phyloP scores from a whole-genome alignment of 2,329 filamentous ascomycete genomes.

The Phialophora expanda region DNA sequence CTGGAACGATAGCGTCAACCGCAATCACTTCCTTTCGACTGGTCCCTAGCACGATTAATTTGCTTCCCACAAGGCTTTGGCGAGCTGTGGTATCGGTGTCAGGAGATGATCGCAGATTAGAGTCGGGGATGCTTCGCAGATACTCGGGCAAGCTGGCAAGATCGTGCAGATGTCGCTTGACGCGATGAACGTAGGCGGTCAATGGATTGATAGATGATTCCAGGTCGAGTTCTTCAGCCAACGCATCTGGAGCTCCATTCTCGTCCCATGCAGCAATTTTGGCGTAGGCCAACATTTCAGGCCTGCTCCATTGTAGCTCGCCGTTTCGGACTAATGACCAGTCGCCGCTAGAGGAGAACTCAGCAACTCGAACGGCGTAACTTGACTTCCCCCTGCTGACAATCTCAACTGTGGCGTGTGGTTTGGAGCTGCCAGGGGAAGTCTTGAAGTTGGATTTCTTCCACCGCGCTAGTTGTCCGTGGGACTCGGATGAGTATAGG shows the following conservation, averaged over 20 bases:
- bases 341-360: slow-evolving; percentile 69
- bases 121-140: slow-evolving; percentile 70
- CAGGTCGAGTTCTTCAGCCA: slow-evolving; percentile 80
- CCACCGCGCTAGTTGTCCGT: slow-evolving; percentile 79
- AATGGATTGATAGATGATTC: slow-evolving; percentile 83
- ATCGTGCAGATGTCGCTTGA: slow-evolving; percentile 80
- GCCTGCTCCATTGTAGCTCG: slow-evolving; percentile 76
- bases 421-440: slow-evolving; percentile 45
- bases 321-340: slow-evolving; percentile 87
- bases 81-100: slow-evolving; percentile 44
- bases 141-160: slow-evolving; percentile 76
- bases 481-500: slow-evolving; percentile 76
- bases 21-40: slow-evolving; percentile 78
- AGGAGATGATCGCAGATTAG: slow-evolving; percentile 57
- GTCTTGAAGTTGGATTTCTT: slow-evolving; percentile 54
- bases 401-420: slow-evolving; percentile 75
- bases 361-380: slow-evolving; percentile 78
- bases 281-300: slow-evolving; percentile 81
- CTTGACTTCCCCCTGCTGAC: slow-evolving; percentile 71
- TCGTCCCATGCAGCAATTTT: slow-evolving; percentile 81
- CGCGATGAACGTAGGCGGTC: slow-evolving; percentile 83
- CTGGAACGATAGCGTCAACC: slow-evolving; percentile 75
- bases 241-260: slow-evolving; percentile 71
- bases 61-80: slow-evolving; percentile 87
- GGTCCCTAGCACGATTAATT: slow-evolving; percentile 80